These are phyloP conservation scores for Phaeosphaeria sp. DNA, from an alignment of 2,329 filamentous ascomycete species.

Conservation along the genomic window DNA sequence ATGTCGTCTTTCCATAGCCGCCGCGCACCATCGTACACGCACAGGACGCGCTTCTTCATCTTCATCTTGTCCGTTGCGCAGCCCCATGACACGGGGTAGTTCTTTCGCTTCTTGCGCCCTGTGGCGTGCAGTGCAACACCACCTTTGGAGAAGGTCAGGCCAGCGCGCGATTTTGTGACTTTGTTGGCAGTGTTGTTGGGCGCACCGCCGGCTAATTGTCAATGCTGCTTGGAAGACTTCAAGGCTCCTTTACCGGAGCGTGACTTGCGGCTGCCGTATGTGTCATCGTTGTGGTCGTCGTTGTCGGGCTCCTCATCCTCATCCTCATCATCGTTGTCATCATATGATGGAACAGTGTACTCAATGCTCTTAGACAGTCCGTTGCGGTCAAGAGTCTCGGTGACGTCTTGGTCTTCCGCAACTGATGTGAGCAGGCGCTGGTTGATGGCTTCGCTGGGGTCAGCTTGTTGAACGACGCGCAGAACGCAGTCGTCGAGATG, in stretches of 20 bases:
- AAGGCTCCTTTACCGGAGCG: constrained; percentile 57
- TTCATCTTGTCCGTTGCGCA: constrained; percentile 93
- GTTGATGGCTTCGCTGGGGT: constrained; percentile 52
- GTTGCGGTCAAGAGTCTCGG: constrained; percentile 49
- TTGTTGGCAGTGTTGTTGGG: constrained; percentile 20
- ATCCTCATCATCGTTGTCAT: constrained; percentile 65
- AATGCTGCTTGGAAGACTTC: constrained; percentile 60
- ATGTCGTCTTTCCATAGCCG: constrained; percentile 97
- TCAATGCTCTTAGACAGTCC: constrained; percentile 53
- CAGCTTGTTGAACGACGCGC: constrained; percentile 61
- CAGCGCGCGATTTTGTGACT: constrained; percentile 57
- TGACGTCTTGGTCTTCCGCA: constrained; percentile 49
- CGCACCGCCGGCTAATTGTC: constrained; percentile 54
- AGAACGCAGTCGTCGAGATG: constrained; percentile 79
- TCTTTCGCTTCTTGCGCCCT: constrained; percentile 87
- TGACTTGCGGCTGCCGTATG: constrained; percentile 57
- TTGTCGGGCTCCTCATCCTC: constrained; percentile 65
- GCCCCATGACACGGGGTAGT: constrained; percentile 94
- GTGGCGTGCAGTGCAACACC: constrained; percentile 65
- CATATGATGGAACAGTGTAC: constrained; percentile 51
- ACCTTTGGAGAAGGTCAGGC: constrained; percentile 79
- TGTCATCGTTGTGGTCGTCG: constrained; percentile 59
- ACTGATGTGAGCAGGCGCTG: constrained; percentile 50
- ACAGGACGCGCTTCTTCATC: constrained; percentile 96
- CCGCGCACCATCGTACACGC: constrained; percentile 86